Evolutionary conservation across 1,284 basidiomycete genomes (phyloP).

Genomic region (Cutaneotrichosporon spelunceum): DNA sequence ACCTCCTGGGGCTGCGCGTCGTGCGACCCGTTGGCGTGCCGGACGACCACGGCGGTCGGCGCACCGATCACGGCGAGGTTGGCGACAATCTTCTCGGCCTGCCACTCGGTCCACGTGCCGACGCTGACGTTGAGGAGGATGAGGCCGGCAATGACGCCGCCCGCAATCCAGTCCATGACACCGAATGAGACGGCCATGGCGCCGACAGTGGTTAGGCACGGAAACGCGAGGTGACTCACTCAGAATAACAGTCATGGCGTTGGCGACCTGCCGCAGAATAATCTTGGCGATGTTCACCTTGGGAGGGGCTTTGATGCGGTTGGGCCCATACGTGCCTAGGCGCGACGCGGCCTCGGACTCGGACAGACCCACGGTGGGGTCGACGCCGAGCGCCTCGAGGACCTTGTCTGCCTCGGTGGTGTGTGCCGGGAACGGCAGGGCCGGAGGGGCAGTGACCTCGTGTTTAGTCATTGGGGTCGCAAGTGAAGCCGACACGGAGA

Average conservation of each 20-base stretch:
- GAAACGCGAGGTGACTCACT: slow-evolving; percentile 28
- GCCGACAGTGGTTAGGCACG: slow-evolving; percentile 50
- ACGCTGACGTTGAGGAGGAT: slow-evolving; percentile 59
- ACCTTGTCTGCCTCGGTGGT: slow-evolving; percentile 38
- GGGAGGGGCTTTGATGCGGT: slow-evolving; percentile 49
- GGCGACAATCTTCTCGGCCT: slow-evolving; percentile 54
- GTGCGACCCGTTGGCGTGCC: slow-evolving; percentile 53
- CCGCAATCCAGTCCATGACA: slow-evolving; percentile 63
- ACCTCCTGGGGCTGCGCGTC: slow-evolving; percentile 37
- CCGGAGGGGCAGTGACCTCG: background rate
- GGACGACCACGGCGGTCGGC: slow-evolving; percentile 63
- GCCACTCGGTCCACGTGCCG: slow-evolving; percentile 52
- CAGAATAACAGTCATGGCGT: slow-evolving; percentile 50
- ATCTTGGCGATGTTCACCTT: slow-evolving; percentile 43
- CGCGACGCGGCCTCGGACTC: slow-evolving; percentile 32
- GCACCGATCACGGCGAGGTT: slow-evolving; percentile 53
- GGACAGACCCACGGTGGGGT: slow-evolving; percentile 37
- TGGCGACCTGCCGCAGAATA: slow-evolving; percentile 46
- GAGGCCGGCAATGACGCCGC: slow-evolving; percentile 63
- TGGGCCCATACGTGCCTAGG: slow-evolving; percentile 46
- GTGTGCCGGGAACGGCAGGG: slow-evolving; percentile 29
- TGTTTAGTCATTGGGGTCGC: slow-evolving; percentile 7
- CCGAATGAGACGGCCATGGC: slow-evolving; percentile 66
- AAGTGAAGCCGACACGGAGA: background rate
- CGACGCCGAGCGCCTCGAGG: slow-evolving; percentile 38